These are phyloP conservation scores for Fraxinus floribunda DNA, from an alignment of 305 asterid genomes.

Conservation along the genomic window DNA sequence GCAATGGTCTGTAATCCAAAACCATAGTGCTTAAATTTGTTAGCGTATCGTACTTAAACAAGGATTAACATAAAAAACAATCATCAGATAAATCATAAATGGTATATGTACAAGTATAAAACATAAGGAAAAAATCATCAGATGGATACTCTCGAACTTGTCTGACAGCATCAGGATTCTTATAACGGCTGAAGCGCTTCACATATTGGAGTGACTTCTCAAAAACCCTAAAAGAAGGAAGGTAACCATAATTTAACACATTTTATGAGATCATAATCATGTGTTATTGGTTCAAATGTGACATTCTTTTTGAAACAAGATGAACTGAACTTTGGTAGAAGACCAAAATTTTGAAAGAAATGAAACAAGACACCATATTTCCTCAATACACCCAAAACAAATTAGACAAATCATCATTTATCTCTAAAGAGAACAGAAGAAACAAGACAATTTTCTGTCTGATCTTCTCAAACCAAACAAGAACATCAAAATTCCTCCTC, in stretches of 20 bases:
- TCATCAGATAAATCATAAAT: not conserved
- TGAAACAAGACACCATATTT: not conserved
- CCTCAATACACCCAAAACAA: not conserved
- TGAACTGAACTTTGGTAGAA: not conserved
- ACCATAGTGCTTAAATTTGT: not conserved
- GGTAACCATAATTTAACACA: slow-evolving; percentile 17
- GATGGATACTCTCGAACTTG: slow-evolving; percentile 99
- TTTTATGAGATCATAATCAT: slow-evolving; percentile 1
- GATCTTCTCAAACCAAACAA: not conserved
- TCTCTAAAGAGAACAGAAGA: not conserved
- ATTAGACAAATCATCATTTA: not conserved
- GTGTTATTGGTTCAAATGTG: not conserved
- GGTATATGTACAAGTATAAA: not conserved
- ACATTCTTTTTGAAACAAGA: not conserved
- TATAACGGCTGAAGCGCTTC: slow-evolving; percentile 96
- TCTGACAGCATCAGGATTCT: slow-evolving; percentile 93
- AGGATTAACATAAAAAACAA: not conserved
- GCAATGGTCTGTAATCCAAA: not conserved
- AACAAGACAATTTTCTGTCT: not conserved
- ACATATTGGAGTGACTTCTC: slow-evolving; percentile 97
- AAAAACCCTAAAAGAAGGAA: slow-evolving; percentile 66
- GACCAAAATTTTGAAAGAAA: not conserved
- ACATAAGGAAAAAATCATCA: not conserved
- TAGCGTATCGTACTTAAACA: not conserved
- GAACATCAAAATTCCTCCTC: not conserved